Evolutionary conservation across 1,139 yeast genomes (phyloP), one percentile per base, ranked within the genome.

Genomic region (Geotrichum phurueaensis): DNA sequence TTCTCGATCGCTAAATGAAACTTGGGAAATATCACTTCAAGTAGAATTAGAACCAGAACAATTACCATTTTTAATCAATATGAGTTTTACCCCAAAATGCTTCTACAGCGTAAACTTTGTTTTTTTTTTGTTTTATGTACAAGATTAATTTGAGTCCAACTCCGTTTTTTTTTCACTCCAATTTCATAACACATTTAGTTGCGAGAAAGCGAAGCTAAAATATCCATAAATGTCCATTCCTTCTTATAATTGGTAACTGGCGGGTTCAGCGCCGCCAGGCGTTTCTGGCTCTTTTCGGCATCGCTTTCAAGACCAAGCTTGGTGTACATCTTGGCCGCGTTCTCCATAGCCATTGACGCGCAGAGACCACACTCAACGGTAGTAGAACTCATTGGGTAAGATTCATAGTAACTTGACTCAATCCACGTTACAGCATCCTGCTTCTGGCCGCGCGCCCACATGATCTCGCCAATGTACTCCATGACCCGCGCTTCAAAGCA

Each of bases 401-500:
- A 66, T 25, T 71, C 72, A 47, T 70, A 67, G 29, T 76, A 77
- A 20, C 79, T 81, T 58, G 84, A 84, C 69, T 85, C 86, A 10
- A 83, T 82, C 86, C 89, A 84, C 20, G 83, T 78, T 47, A 85
- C 76, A 0, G 91, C 87, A 62, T 82, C 82, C 49, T 76, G 69
- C 54, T 78, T 54, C 57, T 76, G 73, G 1, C 85, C 84, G 62
- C 81, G 77, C 6, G 80, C 81, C 88, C 90, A 87, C 65, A 86
- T 71, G 6, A 87, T 74, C 71, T 87, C 92, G 61, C 87, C 79
- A 22, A 87, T 75, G 69, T 86, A 86, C 18, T 85, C 80, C 71
- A 83, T 81, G 56, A 82, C 69, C 25, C 79, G 64, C 2, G 82
- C 78, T 15, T 75, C 73, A 50, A 67, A 68, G 47, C 70, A 69